A percentile compares a stretch with the other conserved stretches of the same genome.
Evolutionary conservation across 805 yeast genomes (phyloP).

Genomic region (Nakazawaea ishiwadae): DNA sequence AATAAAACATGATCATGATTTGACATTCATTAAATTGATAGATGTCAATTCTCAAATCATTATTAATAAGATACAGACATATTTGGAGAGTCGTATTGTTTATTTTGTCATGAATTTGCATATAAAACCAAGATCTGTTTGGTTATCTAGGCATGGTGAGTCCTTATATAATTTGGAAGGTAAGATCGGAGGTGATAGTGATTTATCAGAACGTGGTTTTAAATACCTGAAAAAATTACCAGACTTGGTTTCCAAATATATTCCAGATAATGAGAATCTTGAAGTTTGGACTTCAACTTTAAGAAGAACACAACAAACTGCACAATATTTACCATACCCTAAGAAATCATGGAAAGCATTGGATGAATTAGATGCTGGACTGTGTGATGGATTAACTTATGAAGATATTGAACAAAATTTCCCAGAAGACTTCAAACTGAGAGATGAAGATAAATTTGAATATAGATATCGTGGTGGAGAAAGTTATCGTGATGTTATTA

Average conservation of each 20-base stretch:
- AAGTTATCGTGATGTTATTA: constrained; percentile 91
- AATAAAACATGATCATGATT: constrained; percentile 47
- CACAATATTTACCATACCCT: constrained; percentile 72
- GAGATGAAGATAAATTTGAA: constrained; percentile 94
- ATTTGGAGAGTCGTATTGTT: constrained; percentile 87
- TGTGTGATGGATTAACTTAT: constrained; percentile 95
- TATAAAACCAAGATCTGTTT: constrained; percentile 85
- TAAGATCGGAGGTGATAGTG: constrained; percentile 93
- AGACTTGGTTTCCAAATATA: constrained; percentile 60
- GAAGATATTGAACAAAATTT: constrained; percentile 80
- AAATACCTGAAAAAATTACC: constrained; percentile 81
- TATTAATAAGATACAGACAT: constrained; percentile 81
- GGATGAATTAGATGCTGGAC: constrained; percentile 96
- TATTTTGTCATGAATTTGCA: constrained; percentile 95
- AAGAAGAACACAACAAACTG: constrained; percentile 88
- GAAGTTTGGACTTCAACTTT: constrained; percentile 97
- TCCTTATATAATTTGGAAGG: constrained; percentile 89
- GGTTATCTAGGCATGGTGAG: constrained; percentile 96
- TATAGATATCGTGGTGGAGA: constrained; percentile 97
- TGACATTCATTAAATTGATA: constrained; percentile 83
- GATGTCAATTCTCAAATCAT: constrained; percentile 87
- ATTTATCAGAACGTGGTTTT: constrained; percentile 78
- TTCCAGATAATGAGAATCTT: constrained; percentile 57
- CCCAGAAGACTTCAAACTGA: constrained; percentile 93
- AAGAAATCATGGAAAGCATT: constrained; percentile 93